Evolutionary conservation across 108 stramenopile species (phyloP).

Genomic region (Cyclotella cryptica): DNA sequence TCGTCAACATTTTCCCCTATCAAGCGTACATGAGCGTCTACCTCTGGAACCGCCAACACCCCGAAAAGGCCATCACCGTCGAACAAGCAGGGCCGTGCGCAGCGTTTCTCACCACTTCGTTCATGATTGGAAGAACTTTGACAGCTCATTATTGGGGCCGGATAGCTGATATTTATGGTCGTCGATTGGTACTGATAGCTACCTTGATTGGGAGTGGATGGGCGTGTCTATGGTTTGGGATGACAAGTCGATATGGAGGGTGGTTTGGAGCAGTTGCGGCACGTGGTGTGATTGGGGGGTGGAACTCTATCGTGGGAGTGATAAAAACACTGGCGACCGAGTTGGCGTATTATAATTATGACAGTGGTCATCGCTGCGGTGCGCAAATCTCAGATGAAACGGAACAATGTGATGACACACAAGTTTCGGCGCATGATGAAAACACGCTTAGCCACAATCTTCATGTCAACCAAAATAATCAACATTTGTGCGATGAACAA

Average conservation of each 20-base stretch:
- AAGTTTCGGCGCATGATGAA: too few species aligned
- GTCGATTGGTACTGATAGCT: conserved; percentile 55
- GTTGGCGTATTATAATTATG: conserved; percentile 43
- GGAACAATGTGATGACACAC: too few species aligned
- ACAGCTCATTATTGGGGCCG: conserved; percentile 66
- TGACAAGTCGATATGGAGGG: conserved; percentile 50
- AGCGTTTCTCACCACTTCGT: conserved; percentile 68
- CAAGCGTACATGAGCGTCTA: conserved; percentile 69
- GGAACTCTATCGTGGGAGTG: conserved; percentile 67
- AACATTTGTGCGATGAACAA: neutral
- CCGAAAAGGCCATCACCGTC: conserved; percentile 3
- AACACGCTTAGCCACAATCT: too few species aligned
- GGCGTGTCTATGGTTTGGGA: conserved; percentile 69
- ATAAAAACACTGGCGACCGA: conserved; percentile 68
- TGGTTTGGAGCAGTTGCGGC: conserved; percentile 47
- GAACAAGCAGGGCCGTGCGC: conserved; percentile 74
- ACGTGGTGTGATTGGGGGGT: conserved; percentile 57
- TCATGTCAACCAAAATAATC: neutral
- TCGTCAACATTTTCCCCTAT: conserved; percentile 76
- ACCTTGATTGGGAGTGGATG: conserved; percentile 54
- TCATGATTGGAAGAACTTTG: conserved; percentile 71
- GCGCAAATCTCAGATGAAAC: neutral
- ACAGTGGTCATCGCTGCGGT: conserved; percentile 31
- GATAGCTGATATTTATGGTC: conserved; percentile 71
- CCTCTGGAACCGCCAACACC: conserved; percentile 8